Base-by-base conservation (phyloP, 345 rosid genomes). In the Populus pruinosa region DNA sequence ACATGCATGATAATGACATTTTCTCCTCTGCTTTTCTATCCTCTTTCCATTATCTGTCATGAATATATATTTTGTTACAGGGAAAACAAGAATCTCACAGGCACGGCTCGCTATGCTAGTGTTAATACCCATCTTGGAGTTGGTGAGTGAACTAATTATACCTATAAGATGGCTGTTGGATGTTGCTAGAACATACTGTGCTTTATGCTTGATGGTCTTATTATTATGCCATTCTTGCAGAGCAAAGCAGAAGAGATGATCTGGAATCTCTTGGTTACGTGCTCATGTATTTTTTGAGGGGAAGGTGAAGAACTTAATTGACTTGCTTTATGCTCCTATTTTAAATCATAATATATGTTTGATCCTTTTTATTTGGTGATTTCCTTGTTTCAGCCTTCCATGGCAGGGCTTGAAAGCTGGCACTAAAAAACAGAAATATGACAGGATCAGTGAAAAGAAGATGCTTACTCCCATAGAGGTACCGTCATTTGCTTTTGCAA, bases 191-290 rank as follows among this genome's bases (percentile, higher is more conserved):
- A 11, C 55, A 56, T 55, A 43, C n/a, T 27, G 5, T 0, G 16
- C 14, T 8, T 50, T 35, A 35, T 17, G 12, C 21, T 55, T 73
- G 27, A 70, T 73, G 27, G 67, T 61, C 68, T 41, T 47, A 75
- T 25, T 77, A 4, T 21, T 0, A 25, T 38, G 49, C 20, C 14
- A 47, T 10, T 78, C 77, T 70, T 81, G 81, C 92, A 96, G 97
- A 96, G 82, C 99, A 96, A 91, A 96, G 99, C 86, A 88, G 99
- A 86, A 88, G 99, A 87, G 99, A 95, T 88, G 98, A 93, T 89
- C 87, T 96, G 84, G 99, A 95, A 85, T 96, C 98, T n/a, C 98
- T 96, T 82, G 98, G 98, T 83, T 93, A 92, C 84, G 96, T 96
- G 86, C 90, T 96, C 39, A 96, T 96, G 97, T 93, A 96, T 83